Evolutionary conservation across 164 flowering plant species (phyloP), one percentile per base, ranked within the genome.

Genomic region (Nymphaea colorata): DNA sequence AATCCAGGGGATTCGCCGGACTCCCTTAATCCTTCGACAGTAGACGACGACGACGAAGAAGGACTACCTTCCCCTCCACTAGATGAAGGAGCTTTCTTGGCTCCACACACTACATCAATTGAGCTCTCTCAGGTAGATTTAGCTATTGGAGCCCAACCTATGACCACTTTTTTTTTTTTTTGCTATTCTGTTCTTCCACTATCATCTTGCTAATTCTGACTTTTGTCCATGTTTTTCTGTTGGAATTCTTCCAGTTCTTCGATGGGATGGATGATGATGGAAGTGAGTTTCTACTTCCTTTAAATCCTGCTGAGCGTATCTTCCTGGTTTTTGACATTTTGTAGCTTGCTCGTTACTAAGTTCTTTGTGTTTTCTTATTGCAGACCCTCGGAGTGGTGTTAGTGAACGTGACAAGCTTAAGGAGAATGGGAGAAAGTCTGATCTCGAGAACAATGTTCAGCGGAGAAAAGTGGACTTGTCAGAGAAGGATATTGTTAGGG

Each of bases 251-350:
- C 74, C 78, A 94, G 97, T 87, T 94, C 83, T 94, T 91, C 69
- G 97, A 94, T 59, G 96, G 89, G 68, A 83, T 94, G 90, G 97
- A 94, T 77, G 97, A 89, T 76, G 87, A 86, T 80, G 95, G 90
- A 94, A 89, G 98, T 94, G 82, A 89, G 98, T 88, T 47, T 25
- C 65, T 61, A 51, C 57, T 8, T 25, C 36, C 57, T 51, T 51
- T 3, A 10, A 51, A 15, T 51, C 14, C 57, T 51, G 57, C 8
- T 25, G 36, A 25, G 36, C 36, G 0, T 25, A 25, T 25, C 36
- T 25, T 51, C 14, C 12, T 51, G 14, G 12, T 51, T 51, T 51
- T 15, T 51, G 57, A 51, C 12, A 51, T 2, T 51, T 51, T 51
- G 57, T 51, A 51, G 57, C 14, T 51, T 51, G 8, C 15, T 51